phyloP scores from a whole-genome alignment of 768 basidiomycete genomes.

The Grammothele lineata region DNA sequence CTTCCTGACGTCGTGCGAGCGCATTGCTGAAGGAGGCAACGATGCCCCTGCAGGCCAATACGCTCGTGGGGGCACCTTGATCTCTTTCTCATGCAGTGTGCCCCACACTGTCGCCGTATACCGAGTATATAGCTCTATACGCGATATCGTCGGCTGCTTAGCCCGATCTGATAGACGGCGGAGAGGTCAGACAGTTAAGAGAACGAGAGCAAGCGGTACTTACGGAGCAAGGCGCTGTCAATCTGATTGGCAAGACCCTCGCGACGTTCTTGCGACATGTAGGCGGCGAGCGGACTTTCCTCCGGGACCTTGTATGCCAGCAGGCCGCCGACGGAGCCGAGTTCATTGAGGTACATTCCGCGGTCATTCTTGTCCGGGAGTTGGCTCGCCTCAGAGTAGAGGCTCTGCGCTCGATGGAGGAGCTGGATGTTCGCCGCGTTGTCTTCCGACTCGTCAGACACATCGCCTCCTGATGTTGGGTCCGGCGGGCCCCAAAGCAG shows the following conservation, averaged over 20 bases:
- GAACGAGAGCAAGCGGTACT: slow-evolving; percentile 27
- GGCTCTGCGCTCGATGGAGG: slow-evolving; percentile 57
- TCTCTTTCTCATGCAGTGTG: slow-evolving; percentile 44
- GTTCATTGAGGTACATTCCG: slow-evolving; percentile 60
- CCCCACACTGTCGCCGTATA: slow-evolving; percentile 63
- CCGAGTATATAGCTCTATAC: slow-evolving; percentile 60
- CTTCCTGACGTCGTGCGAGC: neutral
- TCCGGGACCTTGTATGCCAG: slow-evolving; percentile 84
- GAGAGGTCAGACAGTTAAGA: too few species aligned
- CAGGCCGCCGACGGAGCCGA: slow-evolving; percentile 69
- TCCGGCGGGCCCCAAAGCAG: slow-evolving; percentile 3
- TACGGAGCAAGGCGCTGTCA: slow-evolving; percentile 80
- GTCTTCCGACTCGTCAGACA: slow-evolving; percentile 21
- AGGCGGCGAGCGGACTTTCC: slow-evolving; percentile 67
- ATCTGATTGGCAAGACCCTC: slow-evolving; percentile 86
- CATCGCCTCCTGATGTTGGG: slow-evolving; percentile 3
- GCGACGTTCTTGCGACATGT: slow-evolving; percentile 72
- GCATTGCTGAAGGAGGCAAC: slow-evolving; percentile 32
- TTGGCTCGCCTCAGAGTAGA: slow-evolving; percentile 57
- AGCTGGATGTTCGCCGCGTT: slow-evolving; percentile 36
- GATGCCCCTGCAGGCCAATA: slow-evolving; percentile 39
- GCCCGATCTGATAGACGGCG: slow-evolving; percentile 13
- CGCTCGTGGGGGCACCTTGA: slow-evolving; percentile 37
- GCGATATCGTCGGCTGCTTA: slow-evolving; percentile 49
- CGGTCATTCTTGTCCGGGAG: slow-evolving; percentile 55